Percentiles rank a stretch among this genome's conserved stretches.
Conservation (phyloP, 2,329 filamentous ascomycete species). For the Stachybotrys echinatus region DNA sequence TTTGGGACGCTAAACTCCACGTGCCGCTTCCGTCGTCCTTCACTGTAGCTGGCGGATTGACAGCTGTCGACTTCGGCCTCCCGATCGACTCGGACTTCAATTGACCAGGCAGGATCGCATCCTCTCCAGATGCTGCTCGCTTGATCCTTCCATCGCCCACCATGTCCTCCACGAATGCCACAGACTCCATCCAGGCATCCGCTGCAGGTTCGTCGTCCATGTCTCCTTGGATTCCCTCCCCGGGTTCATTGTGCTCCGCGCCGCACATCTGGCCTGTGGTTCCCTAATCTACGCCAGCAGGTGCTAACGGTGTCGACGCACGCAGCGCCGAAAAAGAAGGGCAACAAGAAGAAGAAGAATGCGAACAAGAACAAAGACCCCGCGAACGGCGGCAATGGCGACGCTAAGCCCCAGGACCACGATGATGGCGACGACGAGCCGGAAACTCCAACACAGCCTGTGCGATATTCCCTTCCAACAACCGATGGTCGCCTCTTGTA, state of each 20-base stretch:
- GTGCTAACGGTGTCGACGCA: slow-evolving; percentile 19
- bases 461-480: slow-evolving; percentile 12
- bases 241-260: background rate
- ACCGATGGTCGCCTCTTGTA: slow-evolving; percentile 6
- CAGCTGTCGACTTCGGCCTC: background rate
- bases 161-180: slow-evolving; percentile 35
- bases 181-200: slow-evolving; percentile 27
- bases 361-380: slow-evolving; percentile 40
- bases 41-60: background rate
- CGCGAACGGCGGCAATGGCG: slow-evolving; percentile 25
- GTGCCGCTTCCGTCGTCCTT: background rate
- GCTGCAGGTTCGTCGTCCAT: slow-evolving; percentile 27
- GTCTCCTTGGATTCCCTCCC: background rate
- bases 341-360: slow-evolving; percentile 56
- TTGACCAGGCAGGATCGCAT: slow-evolving; percentile 9
- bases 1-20: background rate
- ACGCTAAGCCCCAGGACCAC: slow-evolving; percentile 21
- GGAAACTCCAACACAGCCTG: slow-evolving; percentile 30
- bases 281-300: background rate
- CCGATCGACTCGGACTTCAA: background rate
- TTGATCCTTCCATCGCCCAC: slow-evolving; percentile 13
- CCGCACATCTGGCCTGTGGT: background rate
- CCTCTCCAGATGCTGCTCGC: slow-evolving; percentile 15
- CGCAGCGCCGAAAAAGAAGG: slow-evolving; percentile 49
- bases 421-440: slow-evolving; percentile 40